Conservation (phyloP, 2,329 filamentous ascomycete genomes). For the Nothomitra cinnamomea region DNA sequence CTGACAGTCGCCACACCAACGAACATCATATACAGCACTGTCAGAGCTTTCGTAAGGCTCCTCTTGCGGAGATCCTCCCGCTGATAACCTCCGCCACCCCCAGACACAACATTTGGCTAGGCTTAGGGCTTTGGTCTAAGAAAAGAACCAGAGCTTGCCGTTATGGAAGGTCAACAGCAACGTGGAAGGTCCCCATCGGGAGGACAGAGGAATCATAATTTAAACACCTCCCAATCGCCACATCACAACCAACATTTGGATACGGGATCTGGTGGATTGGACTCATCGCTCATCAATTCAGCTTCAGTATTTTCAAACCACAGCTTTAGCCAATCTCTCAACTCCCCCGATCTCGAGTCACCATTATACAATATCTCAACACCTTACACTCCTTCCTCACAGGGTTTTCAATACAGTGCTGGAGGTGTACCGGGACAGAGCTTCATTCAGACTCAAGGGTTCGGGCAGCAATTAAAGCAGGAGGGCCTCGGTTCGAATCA, state of each 20-base stretch:
- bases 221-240: conserved; percentile 26
- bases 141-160: neutral
- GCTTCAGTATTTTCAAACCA: conserved; percentile 18
- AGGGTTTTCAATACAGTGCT: neutral
- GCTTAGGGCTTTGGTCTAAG: neutral
- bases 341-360: conserved; percentile 12
- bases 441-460: conserved; percentile 19
- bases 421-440: conserved; percentile 17
- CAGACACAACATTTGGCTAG: neutral
- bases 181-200: conserved; percentile 22
- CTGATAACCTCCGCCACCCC: neutral
- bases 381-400: conserved; percentile 17
- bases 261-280: conserved; percentile 18
- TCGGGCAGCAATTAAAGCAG: conserved; percentile 21
- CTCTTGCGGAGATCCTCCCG: neutral
- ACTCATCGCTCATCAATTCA: conserved; percentile 6
- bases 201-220: conserved; percentile 22
- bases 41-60: neutral
- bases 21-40: neutral
- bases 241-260: conserved; percentile 19
- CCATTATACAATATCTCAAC: conserved; percentile 20
- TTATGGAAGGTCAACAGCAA: conserved; percentile 12
- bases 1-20: neutral
- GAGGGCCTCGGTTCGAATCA: conserved; percentile 14
- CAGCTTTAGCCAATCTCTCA: conserved; percentile 18